These are phyloP conservation scores for Talaromyces stipitatus DNA, from an alignment of 495 filamentous ascomycete genomes.

Conservation along the genomic window DNA sequence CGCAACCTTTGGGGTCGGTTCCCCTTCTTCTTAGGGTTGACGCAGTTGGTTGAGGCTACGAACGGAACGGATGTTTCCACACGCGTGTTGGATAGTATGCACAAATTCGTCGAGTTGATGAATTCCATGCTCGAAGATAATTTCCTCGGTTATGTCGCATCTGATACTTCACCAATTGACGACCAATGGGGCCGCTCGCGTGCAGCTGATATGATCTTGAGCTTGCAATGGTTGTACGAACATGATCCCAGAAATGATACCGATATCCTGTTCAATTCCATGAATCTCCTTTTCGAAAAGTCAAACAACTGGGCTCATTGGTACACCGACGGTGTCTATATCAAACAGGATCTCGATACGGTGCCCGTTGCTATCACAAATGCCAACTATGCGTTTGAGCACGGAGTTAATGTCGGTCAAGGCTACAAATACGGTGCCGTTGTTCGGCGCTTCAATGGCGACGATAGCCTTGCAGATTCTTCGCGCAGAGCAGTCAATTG, in stretches of 20 bases:
- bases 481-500: conserved; percentile 34
- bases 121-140: conserved; percentile 44
- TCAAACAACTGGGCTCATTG: conserved; percentile 36
- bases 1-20: conserved; percentile 50
- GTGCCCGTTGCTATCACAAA: conserved; percentile 19
- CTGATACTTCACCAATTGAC: conserved; percentile 29
- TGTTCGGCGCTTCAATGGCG: conserved; percentile 27
- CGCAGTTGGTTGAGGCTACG: conserved; percentile 34
- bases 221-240: conserved; percentile 47
- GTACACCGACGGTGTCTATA: conserved; percentile 28
- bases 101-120: conserved; percentile 27
- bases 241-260: conserved; percentile 30
- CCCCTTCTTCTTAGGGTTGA: conserved; percentile 46
- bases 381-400: conserved; percentile 27
- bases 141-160: conserved; percentile 38
- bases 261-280: conserved; percentile 32
- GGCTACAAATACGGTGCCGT: conserved; percentile 41
- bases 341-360: conserved; percentile 33
- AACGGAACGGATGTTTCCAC: conserved; percentile 9
- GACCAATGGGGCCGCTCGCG: conserved; percentile 40
- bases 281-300: conserved; percentile 32
- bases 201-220: conserved; percentile 44
- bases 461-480: conserved; percentile 30
- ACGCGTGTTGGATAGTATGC: conserved; percentile 23
- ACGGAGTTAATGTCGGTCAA: conserved; percentile 44